Base-by-base conservation (phyloP, 192 early-diverging fungal genomes). In the Podochytrium sp. region DNA sequence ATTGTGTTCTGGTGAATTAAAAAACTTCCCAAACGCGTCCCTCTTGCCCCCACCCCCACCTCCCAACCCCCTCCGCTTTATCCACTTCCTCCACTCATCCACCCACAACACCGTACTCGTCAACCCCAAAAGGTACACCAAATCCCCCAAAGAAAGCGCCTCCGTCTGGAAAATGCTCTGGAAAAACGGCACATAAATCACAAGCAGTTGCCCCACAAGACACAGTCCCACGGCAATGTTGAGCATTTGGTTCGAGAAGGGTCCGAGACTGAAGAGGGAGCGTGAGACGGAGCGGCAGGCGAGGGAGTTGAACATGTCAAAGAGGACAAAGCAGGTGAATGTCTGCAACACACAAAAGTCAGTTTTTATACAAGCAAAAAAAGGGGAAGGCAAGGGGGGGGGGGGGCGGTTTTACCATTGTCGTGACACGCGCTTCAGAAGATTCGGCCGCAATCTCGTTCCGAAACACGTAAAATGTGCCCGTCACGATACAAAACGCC, bases 291-390 rank as follows among this genome's bases (percentile, higher is more conserved):
- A 97, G 30, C 96, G 90, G 81, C 96, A 98, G 12, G 93, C 85
- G 47, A 96, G 79, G 10, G 94, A 91, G 78, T 98, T 98, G 83
- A 94, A 97, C 89, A 97, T 92, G 75, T 96, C 96, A 79, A 95
- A 97, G 64, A 96, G 90, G 37, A 98, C 95, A 85, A 98, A 96
- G 35, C 91, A 92, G 3, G 96, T 97, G 74, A 98, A 98, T 0
- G 96, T 97, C 93, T 94, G 84, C 18, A 47, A 2, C 2, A 29
- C 47, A 29, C 1, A 42, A n/a, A 51, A 33, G 16, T 49, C 20
- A 49, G 10, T 32, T n/a, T n/a, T n/a, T 49, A n/a, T 12, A 66
- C 16, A 66, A 65, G 38, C 14, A 63, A 39, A 63, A 62, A 29
- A 10, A 32, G 1, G n/a, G n/a, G n/a, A n/a, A n/a, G n/a, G n/a